phyloP scores from a whole-genome alignment of 1,139 yeast species.

The Nakaseomyces kungkrabaensis region DNA sequence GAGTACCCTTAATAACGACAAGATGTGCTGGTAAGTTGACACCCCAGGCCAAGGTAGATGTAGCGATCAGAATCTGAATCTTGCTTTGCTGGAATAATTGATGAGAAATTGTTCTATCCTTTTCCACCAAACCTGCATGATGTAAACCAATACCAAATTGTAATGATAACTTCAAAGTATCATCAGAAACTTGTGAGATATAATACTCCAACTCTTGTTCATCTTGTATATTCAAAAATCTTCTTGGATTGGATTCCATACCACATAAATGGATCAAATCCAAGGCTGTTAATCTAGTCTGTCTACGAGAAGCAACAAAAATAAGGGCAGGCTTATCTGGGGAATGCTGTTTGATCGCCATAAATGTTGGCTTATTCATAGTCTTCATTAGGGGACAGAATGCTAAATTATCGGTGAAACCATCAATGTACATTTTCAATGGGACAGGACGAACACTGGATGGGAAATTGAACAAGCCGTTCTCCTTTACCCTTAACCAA shows the following conservation, averaged over 20 bases:
- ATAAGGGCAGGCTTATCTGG: conserved; percentile 87
- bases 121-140: conserved; percentile 93
- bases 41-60: conserved; percentile 80
- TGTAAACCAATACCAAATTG: conserved; percentile 96
- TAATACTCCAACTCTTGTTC: conserved; percentile 66
- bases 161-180: conserved; percentile 68
- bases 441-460: conserved; percentile 97
- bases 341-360: conserved; percentile 93
- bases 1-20: conserved; percentile 51
- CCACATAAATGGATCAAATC: conserved; percentile 93
- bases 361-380: conserved; percentile 95
- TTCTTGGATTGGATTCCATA: conserved; percentile 82
- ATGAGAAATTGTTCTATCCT: conserved; percentile 83
- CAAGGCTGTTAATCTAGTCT: conserved; percentile 87
- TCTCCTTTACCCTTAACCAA: conserved; percentile 81
- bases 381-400: conserved; percentile 94
- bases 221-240: conserved; percentile 61
- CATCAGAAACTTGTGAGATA: conserved; percentile 68
- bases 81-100: conserved; percentile 74
- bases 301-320: conserved; percentile 95
- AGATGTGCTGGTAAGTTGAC: conserved; percentile 54
- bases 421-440: conserved; percentile 93
- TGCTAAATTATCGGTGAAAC: conserved; percentile 89
- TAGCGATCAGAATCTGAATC: conserved; percentile 84
- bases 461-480: conserved; percentile 85